Conservation (phyloP, 192 early-diverging fungal species). For the Kickxella alabastrina region DNA sequence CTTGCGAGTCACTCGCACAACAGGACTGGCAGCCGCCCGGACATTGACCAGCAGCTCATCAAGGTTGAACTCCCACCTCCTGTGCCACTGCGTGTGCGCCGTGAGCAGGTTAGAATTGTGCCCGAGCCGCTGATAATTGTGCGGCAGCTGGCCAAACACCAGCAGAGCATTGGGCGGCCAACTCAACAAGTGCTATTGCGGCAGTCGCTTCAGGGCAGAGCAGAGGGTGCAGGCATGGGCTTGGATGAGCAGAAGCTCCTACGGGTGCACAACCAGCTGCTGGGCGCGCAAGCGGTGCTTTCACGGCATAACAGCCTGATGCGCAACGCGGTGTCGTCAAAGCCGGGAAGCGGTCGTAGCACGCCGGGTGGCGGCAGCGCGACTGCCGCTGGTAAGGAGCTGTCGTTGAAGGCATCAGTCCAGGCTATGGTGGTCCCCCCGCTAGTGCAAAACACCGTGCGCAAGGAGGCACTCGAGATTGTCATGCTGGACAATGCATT, state of each 20-base stretch:
- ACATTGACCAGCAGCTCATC: constrained; percentile 49
- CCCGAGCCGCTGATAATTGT: constrained; percentile 51
- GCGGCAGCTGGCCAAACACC: constrained; percentile 11
- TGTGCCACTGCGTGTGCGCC: constrained; percentile 51
- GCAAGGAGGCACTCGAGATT: constrained; percentile 34
- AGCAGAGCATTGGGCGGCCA: not conserved
- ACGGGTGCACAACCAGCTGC: constrained; percentile 51
- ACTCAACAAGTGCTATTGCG: too few species aligned
- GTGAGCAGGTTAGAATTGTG: constrained; percentile 28
- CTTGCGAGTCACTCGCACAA: constrained; percentile 18
- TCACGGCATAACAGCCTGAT: constrained; percentile 41
- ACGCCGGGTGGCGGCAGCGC: not conserved
- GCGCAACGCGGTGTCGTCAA: constrained; percentile 12
- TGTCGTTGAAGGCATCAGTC: not conserved
- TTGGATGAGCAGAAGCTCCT: constrained; percentile 32
- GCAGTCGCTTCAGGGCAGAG: not conserved
- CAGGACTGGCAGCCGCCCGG: constrained; percentile 35
- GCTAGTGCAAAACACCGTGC: constrained; percentile 24
- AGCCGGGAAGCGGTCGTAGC: not conserved
- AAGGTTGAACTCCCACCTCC: constrained; percentile 48
- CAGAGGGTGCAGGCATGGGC: not conserved
- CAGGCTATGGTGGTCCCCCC: not conserved
- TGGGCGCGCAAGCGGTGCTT: constrained; percentile 50
- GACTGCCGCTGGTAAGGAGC: not conserved
- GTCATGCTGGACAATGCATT: constrained; percentile 47